Evolutionary conservation across 73 alveolate species (phyloP).

Genomic region (Paramecium primaurelia): DNA sequence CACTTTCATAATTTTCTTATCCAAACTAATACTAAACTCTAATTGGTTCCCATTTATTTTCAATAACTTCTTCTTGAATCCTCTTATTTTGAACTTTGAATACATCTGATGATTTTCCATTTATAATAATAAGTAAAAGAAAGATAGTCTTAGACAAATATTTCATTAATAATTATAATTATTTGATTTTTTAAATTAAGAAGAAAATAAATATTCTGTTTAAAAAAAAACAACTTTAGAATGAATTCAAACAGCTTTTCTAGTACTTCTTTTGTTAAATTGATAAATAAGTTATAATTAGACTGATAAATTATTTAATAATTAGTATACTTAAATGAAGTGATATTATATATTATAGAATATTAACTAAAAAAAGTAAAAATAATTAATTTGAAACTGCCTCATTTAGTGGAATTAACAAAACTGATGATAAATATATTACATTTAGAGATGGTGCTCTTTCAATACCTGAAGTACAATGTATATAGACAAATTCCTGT

Average conservation of each 20-base stretch:
- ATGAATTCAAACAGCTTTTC: neutral
- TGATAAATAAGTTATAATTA: too few species aligned
- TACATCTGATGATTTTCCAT: neutral
- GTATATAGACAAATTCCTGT: conserved; percentile 68
- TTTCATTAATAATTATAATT: neutral
- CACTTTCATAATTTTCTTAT: neutral
- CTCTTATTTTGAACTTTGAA: neutral
- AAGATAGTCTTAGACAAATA: neutral
- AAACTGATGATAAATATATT: conserved; percentile 63
- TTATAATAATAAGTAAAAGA: neutral
- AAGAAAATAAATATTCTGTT: neutral
- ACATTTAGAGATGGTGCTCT: conserved; percentile 71
- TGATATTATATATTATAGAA: too few species aligned
- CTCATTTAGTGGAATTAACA: conserved; percentile 59
- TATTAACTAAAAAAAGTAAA: too few species aligned
- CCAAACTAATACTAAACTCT: neutral
- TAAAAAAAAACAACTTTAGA: neutral
- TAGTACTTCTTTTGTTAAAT: neutral
- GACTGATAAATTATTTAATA: neutral
- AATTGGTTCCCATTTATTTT: neutral
- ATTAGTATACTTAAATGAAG: too few species aligned
- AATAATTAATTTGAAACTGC: neutral
- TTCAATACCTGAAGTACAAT: conserved; percentile 78
- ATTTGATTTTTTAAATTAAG: neutral
- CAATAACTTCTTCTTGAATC: neutral